Evolutionary conservation across 352 stramenopile species (phyloP).

Genomic region (Pythium sp.): DNA sequence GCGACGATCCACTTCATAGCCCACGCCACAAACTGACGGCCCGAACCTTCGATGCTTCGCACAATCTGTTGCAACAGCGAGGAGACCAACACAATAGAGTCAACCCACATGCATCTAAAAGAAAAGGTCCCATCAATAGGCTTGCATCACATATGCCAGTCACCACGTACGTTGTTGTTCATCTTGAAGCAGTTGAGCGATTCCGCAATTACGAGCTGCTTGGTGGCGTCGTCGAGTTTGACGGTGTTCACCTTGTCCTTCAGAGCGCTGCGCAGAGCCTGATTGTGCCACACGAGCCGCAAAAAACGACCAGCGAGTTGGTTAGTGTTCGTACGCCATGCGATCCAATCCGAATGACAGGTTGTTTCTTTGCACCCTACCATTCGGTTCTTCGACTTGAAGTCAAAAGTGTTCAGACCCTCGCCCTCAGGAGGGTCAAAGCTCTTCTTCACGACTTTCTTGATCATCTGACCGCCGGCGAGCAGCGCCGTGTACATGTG

Average conservation of each 20-base stretch:
- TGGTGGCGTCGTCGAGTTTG: conserved; percentile 37
- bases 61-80: conserved; percentile 35
- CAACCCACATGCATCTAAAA: too few relatives aligned
- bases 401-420: conserved; percentile 53
- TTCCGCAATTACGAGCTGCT: conserved; percentile 46
- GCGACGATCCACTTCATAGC: conserved; percentile 62
- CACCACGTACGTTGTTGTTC: conserved; percentile 57
- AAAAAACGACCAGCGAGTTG: not conserved
- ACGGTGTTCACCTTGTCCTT: conserved; percentile 64
- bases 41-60: conserved; percentile 55
- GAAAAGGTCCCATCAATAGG: not conserved
- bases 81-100: too few relatives aligned
- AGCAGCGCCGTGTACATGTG: conserved; percentile 79
- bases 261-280: conserved; percentile 47
- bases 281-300: not conserved
- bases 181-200: conserved; percentile 57
- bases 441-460: conserved; percentile 63
- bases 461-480: conserved; percentile 56
- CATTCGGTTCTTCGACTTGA: conserved; percentile 49
- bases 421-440: conserved; percentile 40
- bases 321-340: too few relatives aligned
- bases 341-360: not conserved
- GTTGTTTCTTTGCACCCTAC: conserved; percentile 9
- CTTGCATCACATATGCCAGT: not conserved
- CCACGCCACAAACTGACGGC: conserved; percentile 43